These are phyloP conservation scores for Diatrype stigma DNA, from an alignment of 2,329 filamentous ascomycete species.

Conservation along the genomic window DNA sequence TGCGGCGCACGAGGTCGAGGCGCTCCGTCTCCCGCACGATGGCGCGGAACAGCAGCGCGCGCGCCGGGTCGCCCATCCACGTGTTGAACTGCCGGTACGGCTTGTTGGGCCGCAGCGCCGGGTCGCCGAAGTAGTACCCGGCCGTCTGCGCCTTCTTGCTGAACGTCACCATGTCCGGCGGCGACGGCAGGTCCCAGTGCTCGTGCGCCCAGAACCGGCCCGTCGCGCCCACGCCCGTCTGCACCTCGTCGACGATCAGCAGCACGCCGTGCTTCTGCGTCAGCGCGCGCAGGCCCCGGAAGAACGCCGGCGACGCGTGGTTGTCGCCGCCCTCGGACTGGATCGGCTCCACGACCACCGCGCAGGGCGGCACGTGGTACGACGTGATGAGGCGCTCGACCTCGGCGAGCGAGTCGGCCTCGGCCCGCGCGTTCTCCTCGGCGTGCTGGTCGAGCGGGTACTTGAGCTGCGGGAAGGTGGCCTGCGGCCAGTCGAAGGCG, in stretches of 20 bases:
- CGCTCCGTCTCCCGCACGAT: constrained; percentile 79
- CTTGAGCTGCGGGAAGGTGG: constrained; percentile 78
- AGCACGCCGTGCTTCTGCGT: constrained; percentile 75
- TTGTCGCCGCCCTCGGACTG: constrained; percentile 95
- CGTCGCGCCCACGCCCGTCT: constrained; percentile 88
- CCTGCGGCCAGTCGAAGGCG: constrained; percentile 92
- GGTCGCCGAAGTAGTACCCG: constrained; percentile 85
- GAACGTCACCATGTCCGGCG: constrained; percentile 93
- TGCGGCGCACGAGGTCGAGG: constrained; percentile 73
- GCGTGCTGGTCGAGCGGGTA: constrained; percentile 80
- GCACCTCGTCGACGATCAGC: constrained; percentile 90
- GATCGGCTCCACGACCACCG: constrained; percentile 83
- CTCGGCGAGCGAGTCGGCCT: constrained; percentile 76
- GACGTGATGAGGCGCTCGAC: constrained; percentile 76
- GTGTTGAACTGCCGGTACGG: constrained; percentile 97
- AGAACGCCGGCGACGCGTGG: constrained; percentile 84
- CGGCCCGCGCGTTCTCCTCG: constrained; percentile 76
- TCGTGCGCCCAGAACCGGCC: constrained; percentile 97
- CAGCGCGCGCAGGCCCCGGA: constrained; percentile 75
- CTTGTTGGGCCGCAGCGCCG: constrained; percentile 79
- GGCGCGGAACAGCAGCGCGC: constrained; percentile 78
- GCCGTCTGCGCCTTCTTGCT: constrained; percentile 93
- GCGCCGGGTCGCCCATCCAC: constrained; percentile 91
- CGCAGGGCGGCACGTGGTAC: constrained; percentile 75
- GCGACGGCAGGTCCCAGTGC: constrained; percentile 77